These are phyloP conservation scores for Sporisorium sorghi DNA, from an alignment of 1,284 basidiomycete species.

Conservation along the genomic window DNA sequence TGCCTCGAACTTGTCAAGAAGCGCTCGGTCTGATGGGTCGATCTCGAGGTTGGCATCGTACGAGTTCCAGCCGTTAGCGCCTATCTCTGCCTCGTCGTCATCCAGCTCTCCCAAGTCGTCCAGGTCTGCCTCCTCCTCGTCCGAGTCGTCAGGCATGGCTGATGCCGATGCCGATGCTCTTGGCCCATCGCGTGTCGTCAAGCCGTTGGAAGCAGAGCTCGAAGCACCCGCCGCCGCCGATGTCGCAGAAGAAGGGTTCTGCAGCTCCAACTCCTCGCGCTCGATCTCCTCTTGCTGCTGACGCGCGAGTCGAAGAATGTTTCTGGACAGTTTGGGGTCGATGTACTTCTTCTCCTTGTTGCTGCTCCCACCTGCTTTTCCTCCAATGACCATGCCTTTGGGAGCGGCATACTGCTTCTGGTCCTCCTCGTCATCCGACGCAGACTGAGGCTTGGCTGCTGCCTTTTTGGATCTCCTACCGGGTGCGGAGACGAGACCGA, in stretches of 20 bases:
- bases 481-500: slow-evolving; percentile 54
- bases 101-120: slow-evolving; percentile 58
- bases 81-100: slow-evolving; percentile 62
- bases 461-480: slow-evolving; percentile 46
- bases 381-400: slow-evolving; percentile 53
- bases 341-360: slow-evolving; percentile 58
- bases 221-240: slow-evolving; percentile 17
- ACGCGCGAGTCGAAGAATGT: slow-evolving; percentile 90
- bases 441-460: slow-evolving; percentile 22
- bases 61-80: slow-evolving; percentile 54
- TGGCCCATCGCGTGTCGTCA: slow-evolving; percentile 64
- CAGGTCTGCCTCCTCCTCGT: slow-evolving; percentile 57
- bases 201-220: slow-evolving; percentile 61
- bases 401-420: slow-evolving; percentile 40
- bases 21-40: slow-evolving; percentile 62
- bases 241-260: slow-evolving; percentile 22
- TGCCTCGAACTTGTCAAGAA: slow-evolving; percentile 62
- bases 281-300: slow-evolving; percentile 88
- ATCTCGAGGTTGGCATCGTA: slow-evolving; percentile 65
- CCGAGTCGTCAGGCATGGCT: slow-evolving; percentile 71
- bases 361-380: slow-evolving; percentile 48
- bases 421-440: slow-evolving; percentile 37
- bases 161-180: slow-evolving; percentile 36
- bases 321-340: slow-evolving; percentile 79
- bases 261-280: slow-evolving; percentile 61